Evolutionary conservation across 139 green algal genomes (phyloP), one percentile per base, ranked within the genome.

Genomic region (Deuterostichococcus epilithicus): DNA sequence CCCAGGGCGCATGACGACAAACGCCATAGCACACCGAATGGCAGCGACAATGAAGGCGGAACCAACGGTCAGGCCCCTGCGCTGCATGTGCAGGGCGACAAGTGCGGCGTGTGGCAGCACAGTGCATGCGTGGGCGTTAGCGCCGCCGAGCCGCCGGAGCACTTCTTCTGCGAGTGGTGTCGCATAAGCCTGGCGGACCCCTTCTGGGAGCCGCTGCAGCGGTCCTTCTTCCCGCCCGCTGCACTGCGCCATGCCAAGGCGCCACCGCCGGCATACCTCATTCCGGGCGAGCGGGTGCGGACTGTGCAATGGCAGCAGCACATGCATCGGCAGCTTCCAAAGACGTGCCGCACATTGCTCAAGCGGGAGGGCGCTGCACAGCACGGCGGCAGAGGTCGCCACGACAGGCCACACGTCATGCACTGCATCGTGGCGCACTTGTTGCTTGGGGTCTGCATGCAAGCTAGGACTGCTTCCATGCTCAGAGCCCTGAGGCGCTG

Each of bases 41-140:
- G 15, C 10, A 15, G 68, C 25, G 32, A 18, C 15, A 58, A 8
- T 6, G 22, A 45, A 6, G 10, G 6, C 39, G 6, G 30, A 22
- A 32, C 23, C 34, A 30, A 71, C 13, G 18, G 10, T 4, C 34
- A 26, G 45, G n/a, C 26, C 10, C 34, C 60, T 72, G 18, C 37
- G 36, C 8, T 6, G 5, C n/a, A 35, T 25, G 22, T 69, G 73
- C 81, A 85, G 75, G 82, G 72, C 28, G 37, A 72, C 1, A 65
- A 47, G 1, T 95, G 91, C 73, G 82, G 87, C 6, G 82, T 91
- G 30, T 94, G 90, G 90, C 91, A 94, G 88, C 91, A 95, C 71
- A 66, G 69, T 10, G 72, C 76, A 0, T 95, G 90, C 78, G 73
- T 88, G 47, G 76, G 38, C 22, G 30, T 83, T 75, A 36, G 39